Evolutionary conservation across 768 basidiomycete genomes (phyloP), one percentile per base, ranked within the genome.

Genomic region (Chalciporus piperatus): DNA sequence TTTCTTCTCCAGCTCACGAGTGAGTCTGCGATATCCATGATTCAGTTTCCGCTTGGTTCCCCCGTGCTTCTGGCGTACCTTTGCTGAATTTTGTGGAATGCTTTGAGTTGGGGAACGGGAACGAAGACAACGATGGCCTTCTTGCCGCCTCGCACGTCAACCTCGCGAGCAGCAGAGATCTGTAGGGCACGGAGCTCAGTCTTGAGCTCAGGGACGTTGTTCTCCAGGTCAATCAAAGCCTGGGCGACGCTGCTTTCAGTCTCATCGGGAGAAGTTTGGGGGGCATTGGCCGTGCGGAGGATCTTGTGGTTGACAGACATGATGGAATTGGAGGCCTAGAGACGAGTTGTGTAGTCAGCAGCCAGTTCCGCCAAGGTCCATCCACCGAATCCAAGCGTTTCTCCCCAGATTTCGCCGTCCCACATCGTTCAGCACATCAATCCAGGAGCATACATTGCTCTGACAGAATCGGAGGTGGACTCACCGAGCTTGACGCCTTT

Each of bases 121-220:
- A 98, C 95, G 68, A 99, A 99, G 72, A 99, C 78, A 57, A 99
- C 92, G 65, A 99, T 95, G 47, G 97, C 97, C 81, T 98, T 99
- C 80, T 97, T 98, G 69, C 97, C 97, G 57, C 96, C 97, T 66
- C 94, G 92, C 63, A 98, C 95, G 70, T 99, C 97, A 61, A 99
- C 90, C 76, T 99, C 97, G 67, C 94, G 94, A 59, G 97, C 97
- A 58, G 95, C 92, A 61, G 93, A 96, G 76, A 99, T 98, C 70
- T 98, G 94, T 61, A 99, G 85, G 54, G 87, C 84, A 44, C 95
- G 87, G 58, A 99, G 87, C 79, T 99, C 97, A 51, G 81, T 68
- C 85, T 98, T 99, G 78, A 99, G 87, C 75, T 99, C 97, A 56
- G 95, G 91, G 54, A 98, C 95, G 71, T 92, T 94, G 81, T 88